phyloP scores from a whole-genome alignment of 163 green algal species.

The Volvox carteri region DNA sequence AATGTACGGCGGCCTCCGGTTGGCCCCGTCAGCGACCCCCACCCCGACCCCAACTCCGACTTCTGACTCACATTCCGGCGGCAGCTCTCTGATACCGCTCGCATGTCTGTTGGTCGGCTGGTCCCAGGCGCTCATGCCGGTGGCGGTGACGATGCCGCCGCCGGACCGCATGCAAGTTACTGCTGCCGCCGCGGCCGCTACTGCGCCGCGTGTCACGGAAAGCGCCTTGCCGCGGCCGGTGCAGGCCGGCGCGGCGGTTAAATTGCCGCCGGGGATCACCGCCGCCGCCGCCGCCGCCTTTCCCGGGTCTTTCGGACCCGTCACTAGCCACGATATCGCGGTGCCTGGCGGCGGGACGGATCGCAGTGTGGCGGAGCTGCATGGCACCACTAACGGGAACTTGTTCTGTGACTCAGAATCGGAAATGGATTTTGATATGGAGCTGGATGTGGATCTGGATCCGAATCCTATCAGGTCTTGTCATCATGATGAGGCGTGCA shows the following conservation, averaged over 20 bases:
- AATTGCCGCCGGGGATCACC: too few species aligned
- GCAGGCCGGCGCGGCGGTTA: too few species aligned
- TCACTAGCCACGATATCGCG: too few species aligned
- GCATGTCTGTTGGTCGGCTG: constrained; percentile 12
- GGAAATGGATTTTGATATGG: not conserved
- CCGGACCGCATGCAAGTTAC: not conserved
- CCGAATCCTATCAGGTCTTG: too few species aligned
- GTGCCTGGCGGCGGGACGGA: not conserved
- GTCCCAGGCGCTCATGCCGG: not conserved
- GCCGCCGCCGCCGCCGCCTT: too few species aligned
- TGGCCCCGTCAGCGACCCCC: not conserved
- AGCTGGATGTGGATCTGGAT: not conserved
- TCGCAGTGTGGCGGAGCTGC: not conserved
- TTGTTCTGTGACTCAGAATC: not conserved
- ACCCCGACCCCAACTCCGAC: not conserved
- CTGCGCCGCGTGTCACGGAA: not conserved
- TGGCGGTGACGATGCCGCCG: not conserved
- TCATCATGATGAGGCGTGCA: too few species aligned
- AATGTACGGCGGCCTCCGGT: too few species aligned
- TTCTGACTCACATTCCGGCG: not conserved
- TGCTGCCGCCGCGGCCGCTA: not conserved
- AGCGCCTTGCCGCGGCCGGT: too few species aligned
- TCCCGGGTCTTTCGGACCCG: too few species aligned
- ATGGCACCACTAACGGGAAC: not conserved
- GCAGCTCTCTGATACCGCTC: constrained; percentile 10